Conservation (phyloP, 2,329 filamentous ascomycete species). For the Aspergillus ochraceus region DNA sequence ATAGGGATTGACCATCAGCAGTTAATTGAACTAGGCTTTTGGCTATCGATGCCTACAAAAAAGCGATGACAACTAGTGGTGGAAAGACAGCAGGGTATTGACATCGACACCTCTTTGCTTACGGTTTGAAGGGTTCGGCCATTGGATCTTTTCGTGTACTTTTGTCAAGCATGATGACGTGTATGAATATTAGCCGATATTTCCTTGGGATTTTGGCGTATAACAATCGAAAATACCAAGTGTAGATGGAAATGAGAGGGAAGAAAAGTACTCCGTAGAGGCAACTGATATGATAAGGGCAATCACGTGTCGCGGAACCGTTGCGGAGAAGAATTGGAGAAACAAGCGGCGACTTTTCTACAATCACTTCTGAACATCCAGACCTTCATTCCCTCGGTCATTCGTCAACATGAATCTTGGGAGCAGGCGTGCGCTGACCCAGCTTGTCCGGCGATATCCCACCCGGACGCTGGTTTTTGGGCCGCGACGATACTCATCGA, state of each 20-base stretch:
- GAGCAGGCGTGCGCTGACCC: constrained; percentile 29
- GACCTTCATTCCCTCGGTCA: background rate
- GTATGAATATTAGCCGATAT: constrained; percentile 4
- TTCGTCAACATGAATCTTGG: constrained; percentile 28
- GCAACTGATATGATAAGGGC: constrained; percentile 11
- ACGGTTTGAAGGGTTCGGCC: background rate
- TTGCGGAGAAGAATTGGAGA: constrained; percentile 27
- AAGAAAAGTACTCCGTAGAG: background rate
- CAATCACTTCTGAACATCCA: background rate
- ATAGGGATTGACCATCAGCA: constrained; percentile 3
- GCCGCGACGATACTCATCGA: constrained; percentile 33
- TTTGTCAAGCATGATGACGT: background rate
- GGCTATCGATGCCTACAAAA: background rate
- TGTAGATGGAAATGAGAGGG: background rate
- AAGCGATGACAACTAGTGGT: background rate
- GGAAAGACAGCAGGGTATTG: background rate
- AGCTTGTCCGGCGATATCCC: constrained; percentile 23
- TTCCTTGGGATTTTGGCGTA: background rate
- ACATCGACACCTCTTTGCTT: background rate
- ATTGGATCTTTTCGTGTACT: background rate
- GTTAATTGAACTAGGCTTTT: background rate
- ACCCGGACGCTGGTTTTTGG: constrained; percentile 15
- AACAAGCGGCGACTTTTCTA: background rate
- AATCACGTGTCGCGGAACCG: constrained; percentile 29
- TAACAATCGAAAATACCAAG: background rate